phyloP scores from a whole-genome alignment of 78 protist genomes.

The Dictyostelium purpureum region DNA sequence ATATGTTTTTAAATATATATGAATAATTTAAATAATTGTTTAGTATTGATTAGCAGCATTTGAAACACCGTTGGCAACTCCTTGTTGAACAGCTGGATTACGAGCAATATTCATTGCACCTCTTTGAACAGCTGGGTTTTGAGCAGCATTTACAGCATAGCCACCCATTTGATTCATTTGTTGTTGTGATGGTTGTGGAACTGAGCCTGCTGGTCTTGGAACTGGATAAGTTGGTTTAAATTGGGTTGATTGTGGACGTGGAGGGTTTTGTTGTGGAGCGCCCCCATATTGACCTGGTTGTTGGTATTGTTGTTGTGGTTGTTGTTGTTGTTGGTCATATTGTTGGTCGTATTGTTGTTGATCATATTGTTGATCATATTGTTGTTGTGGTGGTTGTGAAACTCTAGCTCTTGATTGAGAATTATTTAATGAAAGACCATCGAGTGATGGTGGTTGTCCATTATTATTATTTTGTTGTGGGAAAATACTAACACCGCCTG shows the following conservation, averaged over 20 bases:
- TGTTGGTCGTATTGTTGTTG: not conserved
- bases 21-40: not conserved
- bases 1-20: not conserved
- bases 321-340: not conserved
- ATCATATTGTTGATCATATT: not conserved
- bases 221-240: not conserved
- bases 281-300: not conserved
- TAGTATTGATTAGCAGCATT: constrained; percentile 19
- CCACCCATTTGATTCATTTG: constrained; percentile 3
- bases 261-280: not conserved
- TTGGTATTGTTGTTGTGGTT: not conserved
- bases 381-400: constrained; percentile 5
- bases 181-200: constrained; percentile 9
- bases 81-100: constrained; percentile 34
- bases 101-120: constrained; percentile 12
- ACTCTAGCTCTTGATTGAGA: not conserved
- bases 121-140: constrained; percentile 34
- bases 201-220: not conserved
- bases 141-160: constrained; percentile 18
- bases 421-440: not conserved
- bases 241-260: not conserved
- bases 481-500: not conserved
- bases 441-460: not conserved
- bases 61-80: not conserved
- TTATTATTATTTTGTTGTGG: not conserved